Base-by-base conservation (phyloP, 495 filamentous ascomycete genomes). In the Tuber umbilicatum region DNA sequence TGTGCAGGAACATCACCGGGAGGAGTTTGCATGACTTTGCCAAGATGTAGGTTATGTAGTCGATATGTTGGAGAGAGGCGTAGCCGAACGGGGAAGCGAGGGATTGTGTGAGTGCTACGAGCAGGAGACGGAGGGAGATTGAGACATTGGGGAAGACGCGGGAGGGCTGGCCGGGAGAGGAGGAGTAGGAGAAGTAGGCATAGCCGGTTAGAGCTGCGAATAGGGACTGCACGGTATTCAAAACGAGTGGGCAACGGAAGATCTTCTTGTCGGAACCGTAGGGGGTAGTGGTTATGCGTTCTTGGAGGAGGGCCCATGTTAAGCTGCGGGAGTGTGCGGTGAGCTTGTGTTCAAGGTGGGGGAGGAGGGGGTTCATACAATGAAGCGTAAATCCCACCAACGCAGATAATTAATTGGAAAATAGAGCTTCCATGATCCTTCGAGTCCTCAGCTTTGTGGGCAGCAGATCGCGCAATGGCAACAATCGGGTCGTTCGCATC, bases 31-130 rank as follows among this genome's bases (percentile, higher is more conserved):
- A 99, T 70, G 89, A 92, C 83, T 99, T 99, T 78, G 95, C 96
- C 38, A 99, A 92, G 83, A 97, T 94, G 86, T 94, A 99, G 35
- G 95, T 99, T 82, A 99, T 91, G 87, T 98, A 99, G 88, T 98
- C 95, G 85, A 98, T 94, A 84, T 99, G 94, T 50, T 90, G 88
- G 68, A 99, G 90, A 69, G 89, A 90, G 67, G 94, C 94, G 85
- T 99, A 99, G 77, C 95, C 95, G 79, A 99, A 98, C 41, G 95
- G 95, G 9, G 90, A 92, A 31, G 94, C 93, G 75, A 99, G 92
- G 2, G 93, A 92, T 76, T 90, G 91, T 37, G 92, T 96, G 69
- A 97, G 84, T 78, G 93, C 91, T 73, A 99, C 93, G 68, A 97
- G 89, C 71, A 93, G 79, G 31, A 99, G 86, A n/a, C 94, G 93